Conservation (phyloP, 179 eudicot genomes). For the Silene coronaria region DNA sequence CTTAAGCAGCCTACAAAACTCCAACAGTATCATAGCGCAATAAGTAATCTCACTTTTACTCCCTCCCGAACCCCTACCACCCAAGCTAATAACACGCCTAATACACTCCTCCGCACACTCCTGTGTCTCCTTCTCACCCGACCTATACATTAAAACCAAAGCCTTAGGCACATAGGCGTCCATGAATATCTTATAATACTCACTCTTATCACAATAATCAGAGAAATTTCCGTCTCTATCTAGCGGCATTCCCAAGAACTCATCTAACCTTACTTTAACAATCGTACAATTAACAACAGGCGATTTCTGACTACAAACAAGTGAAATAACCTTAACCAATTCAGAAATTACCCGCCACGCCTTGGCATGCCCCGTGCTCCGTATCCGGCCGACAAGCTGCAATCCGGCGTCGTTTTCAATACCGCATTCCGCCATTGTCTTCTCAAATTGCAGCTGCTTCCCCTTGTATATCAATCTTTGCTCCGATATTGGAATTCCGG, state of each 20-base stretch:
- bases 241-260: conserved; percentile 18
- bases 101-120: conserved; percentile 49
- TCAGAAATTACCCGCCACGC: conserved; percentile 55
- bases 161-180: conserved; percentile 50
- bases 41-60: conserved; percentile 14
- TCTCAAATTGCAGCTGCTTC: conserved; percentile 61
- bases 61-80: conserved; percentile 19
- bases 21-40: conserved; percentile 51
- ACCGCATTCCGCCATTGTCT: conserved; percentile 42
- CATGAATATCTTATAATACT: conserved; percentile 44
- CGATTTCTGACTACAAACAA: conserved; percentile 34
- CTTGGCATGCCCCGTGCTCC: conserved; percentile 58
- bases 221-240: neutral
- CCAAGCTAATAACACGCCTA: conserved; percentile 32
- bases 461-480: conserved; percentile 64
- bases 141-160: conserved; percentile 61
- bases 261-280: conserved; percentile 22
- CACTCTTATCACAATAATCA: conserved; percentile 9
- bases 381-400: conserved; percentile 63
- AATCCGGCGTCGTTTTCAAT: conserved; percentile 53
- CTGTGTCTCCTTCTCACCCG: conserved; percentile 28
- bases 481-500: conserved; percentile 44
- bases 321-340: conserved; percentile 31
- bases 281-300: neutral
- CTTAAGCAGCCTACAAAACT: conserved; percentile 61